Percentiles rank a stretch among this genome's conserved stretches.
phyloP scores from a whole-genome alignment of 2,329 filamentous ascomycete species.

The Aspergillus nomiae region DNA sequence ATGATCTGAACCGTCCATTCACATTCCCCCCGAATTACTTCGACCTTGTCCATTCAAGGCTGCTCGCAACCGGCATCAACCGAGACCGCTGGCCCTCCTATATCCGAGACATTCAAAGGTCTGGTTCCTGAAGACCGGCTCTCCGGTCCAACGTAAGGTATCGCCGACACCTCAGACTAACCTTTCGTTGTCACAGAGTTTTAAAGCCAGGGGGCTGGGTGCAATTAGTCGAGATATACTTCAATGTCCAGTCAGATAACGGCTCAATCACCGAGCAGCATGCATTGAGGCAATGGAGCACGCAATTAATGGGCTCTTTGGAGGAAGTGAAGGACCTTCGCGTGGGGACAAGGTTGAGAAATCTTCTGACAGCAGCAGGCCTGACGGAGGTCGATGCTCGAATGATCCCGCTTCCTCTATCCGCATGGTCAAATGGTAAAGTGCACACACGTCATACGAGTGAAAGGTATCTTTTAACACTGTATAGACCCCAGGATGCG shows the following conservation, averaged over 20 bases:
- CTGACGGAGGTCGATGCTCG: constrained; percentile 68
- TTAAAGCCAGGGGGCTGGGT: constrained; percentile 79
- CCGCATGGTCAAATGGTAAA: constrained; percentile 69
- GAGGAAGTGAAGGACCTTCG: constrained; percentile 68
- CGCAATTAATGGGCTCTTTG: constrained; percentile 62
- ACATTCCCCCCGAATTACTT: constrained; percentile 72
- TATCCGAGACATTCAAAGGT: constrained; percentile 70
- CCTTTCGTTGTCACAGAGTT: constrained; percentile 26
- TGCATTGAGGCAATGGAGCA: constrained; percentile 68
- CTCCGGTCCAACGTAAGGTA: not conserved
- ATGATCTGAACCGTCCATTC: constrained; percentile 70
- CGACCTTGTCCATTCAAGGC: constrained; percentile 78
- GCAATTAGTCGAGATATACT: constrained; percentile 86
- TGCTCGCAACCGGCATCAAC: constrained; percentile 64
- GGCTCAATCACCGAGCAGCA: constrained; percentile 71
- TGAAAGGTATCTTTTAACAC: constrained; percentile 22
- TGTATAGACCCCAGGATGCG: constrained; percentile 43
- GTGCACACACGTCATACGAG: not conserved
- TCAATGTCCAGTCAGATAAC: constrained; percentile 82
- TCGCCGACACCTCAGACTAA: constrained; percentile 8
- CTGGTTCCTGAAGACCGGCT: constrained; percentile 19
- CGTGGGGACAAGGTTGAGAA: constrained; percentile 62
- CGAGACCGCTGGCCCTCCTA: constrained; percentile 73
- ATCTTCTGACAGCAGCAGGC: constrained; percentile 62
- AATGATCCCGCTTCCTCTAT: constrained; percentile 69